phyloP scores from a whole-genome alignment of 164 flowering plant species.

The Vitis labrusca region DNA sequence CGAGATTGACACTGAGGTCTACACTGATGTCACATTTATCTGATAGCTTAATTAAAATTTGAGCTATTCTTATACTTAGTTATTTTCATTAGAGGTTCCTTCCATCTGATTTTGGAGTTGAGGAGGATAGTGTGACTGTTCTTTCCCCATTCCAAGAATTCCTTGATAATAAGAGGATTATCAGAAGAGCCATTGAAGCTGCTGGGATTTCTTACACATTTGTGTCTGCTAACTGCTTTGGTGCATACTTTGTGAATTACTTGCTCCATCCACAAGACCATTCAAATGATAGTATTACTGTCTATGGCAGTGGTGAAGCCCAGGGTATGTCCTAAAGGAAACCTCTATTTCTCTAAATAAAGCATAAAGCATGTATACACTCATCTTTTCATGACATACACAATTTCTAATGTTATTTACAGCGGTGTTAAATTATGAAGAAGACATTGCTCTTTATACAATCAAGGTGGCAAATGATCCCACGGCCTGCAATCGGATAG shows the following conservation, averaged over 20 bases:
- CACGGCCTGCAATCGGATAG: constrained; percentile 27
- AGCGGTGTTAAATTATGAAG: constrained; percentile 42
- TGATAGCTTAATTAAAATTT: too few relatives aligned
- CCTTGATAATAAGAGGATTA: constrained; percentile 29
- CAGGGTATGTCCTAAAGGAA: constrained; percentile 15
- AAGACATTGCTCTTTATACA: constrained; percentile 39
- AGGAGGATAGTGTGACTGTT: constrained; percentile 25
- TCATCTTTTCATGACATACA: not conserved
- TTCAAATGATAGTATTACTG: constrained; percentile 6
- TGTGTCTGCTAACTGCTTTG: constrained; percentile 31
- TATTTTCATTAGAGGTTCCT: constrained; percentile 33
- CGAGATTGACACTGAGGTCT: too few relatives aligned
- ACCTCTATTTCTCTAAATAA: not conserved
- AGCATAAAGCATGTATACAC: not conserved
- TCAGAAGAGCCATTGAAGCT: constrained; percentile 34
- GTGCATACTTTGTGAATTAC: constrained; percentile 34
- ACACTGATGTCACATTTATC: too few relatives aligned
- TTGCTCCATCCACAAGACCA: constrained; percentile 34
- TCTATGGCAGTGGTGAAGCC: constrained; percentile 38
- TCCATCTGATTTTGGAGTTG: constrained; percentile 48
- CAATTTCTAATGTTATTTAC: not conserved
- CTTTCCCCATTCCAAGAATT: constrained; percentile 32
- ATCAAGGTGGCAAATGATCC: constrained; percentile 35
- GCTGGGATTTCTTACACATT: constrained; percentile 37
- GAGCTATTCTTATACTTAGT: not conserved